Evolutionary conservation across 1,284 basidiomycete species (phyloP).

Genomic region (Trametes polyzona): DNA sequence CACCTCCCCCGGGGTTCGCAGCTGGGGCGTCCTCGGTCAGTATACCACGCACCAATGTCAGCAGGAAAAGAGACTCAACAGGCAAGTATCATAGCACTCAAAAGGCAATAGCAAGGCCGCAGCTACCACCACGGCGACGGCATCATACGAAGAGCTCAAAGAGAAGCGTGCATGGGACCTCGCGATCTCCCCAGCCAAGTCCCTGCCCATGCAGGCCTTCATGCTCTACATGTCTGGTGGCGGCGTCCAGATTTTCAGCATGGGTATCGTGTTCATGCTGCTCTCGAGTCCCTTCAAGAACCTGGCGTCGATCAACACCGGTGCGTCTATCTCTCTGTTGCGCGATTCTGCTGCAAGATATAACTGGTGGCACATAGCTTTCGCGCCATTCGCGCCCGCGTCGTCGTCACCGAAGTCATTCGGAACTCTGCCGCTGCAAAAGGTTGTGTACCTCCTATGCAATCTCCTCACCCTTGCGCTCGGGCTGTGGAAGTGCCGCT

Average conservation of each 20-base stretch:
- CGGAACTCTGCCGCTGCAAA: constrained; percentile 63
- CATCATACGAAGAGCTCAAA: constrained; percentile 70
- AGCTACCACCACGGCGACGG: constrained; percentile 33
- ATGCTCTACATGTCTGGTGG: constrained; percentile 97
- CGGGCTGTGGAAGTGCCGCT: constrained; percentile 88
- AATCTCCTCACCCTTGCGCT: constrained; percentile 77
- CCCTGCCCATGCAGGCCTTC: constrained; percentile 91
- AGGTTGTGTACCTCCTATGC: constrained; percentile 68
- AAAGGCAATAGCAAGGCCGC: constrained; percentile 46
- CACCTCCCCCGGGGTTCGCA: constrained; percentile 66
- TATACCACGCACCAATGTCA: not conserved
- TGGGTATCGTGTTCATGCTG: constrained; percentile 92
- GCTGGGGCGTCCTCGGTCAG: constrained; percentile 29
- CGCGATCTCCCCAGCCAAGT: constrained; percentile 83
- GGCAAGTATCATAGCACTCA: constrained; percentile 34
- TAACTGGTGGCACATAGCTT: constrained; percentile 51
- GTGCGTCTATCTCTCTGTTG: constrained; percentile 46
- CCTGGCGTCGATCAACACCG: constrained; percentile 71
- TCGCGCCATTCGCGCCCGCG: constrained; percentile 66
- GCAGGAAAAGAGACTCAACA: not conserved
- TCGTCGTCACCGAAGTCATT: constrained; percentile 53
- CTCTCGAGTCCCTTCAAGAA: constrained; percentile 83
- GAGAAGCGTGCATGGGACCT: constrained; percentile 87
- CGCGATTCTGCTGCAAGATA: not conserved
- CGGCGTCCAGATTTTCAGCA: constrained; percentile 91